phyloP scores from a whole-genome alignment of 306 rosid species.

The Gleditsia sinensis region DNA sequence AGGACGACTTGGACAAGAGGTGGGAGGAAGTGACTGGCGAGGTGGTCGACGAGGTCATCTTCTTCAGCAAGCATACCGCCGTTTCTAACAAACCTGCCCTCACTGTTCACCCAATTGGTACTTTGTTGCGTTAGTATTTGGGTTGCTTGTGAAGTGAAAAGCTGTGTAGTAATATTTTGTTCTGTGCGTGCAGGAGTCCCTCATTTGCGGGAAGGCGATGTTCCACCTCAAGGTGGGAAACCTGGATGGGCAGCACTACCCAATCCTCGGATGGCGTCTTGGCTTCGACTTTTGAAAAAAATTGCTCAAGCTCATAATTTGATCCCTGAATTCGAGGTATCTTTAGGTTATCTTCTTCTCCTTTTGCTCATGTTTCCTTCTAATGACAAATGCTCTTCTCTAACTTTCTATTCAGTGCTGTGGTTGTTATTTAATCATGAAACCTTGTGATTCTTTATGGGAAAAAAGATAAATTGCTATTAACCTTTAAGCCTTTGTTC shows the following conservation, averaged over 20 bases:
- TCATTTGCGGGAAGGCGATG: conserved; percentile 83
- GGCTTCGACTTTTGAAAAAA: conserved; percentile 76
- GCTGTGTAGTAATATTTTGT: neutral
- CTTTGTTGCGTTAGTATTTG: neutral
- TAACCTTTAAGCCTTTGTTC: neutral
- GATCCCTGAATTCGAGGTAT: conserved; percentile 93
- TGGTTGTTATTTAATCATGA: neutral
- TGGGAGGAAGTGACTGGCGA: conserved; percentile 82
- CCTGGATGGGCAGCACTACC: conserved; percentile 95
- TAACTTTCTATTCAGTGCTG: neutral
- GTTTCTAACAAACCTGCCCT: conserved; percentile 90
- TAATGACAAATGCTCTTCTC: neutral
- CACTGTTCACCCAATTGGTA: conserved; percentile 92
- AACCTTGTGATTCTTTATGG: neutral
- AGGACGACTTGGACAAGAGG: conserved; percentile 71
- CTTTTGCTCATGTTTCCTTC: conserved; percentile 15
- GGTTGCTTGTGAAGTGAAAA: neutral
- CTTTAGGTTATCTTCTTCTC: neutral
- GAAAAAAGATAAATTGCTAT: too few species aligned
- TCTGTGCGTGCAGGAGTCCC: conserved; percentile 67
- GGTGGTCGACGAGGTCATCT: conserved; percentile 71
- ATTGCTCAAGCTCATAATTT: conserved; percentile 71
- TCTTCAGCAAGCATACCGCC: conserved; percentile 87
- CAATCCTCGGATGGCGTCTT: conserved; percentile 83
- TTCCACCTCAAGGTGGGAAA: conserved; percentile 91